Percentiles rank a stretch among this genome's conserved stretches.
Evolutionary conservation across 441 rosid species (phyloP).

Genomic region (Capsella rubella): DNA sequence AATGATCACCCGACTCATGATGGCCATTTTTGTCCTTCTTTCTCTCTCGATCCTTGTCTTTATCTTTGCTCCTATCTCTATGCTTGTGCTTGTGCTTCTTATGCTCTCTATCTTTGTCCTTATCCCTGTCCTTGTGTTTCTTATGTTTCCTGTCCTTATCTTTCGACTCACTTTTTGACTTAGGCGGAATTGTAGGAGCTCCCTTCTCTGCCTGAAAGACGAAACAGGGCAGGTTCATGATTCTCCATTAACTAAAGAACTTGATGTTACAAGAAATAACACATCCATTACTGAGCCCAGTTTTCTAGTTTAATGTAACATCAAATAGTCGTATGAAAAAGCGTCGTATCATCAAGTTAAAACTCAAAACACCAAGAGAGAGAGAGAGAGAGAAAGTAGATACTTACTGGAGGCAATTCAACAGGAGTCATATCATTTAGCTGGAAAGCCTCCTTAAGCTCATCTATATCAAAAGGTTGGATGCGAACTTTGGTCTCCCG

Average conservation of each 20-base stretch:
- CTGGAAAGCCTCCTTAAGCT: conserved; percentile 61
- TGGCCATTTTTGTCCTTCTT: conserved; percentile 81
- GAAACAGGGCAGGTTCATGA: conserved; percentile 15
- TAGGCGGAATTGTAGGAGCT: conserved; percentile 52
- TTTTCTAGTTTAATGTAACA: conserved; percentile 8
- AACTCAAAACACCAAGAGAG: conserved; percentile 18
- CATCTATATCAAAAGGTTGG: conserved; percentile 57
- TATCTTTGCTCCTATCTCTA: conserved; percentile 52
- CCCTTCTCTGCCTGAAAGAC: conserved; percentile 60
- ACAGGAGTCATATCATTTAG: conserved; percentile 54
- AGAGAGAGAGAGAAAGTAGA: conserved; percentile 22
- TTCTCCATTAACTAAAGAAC: conserved; percentile 2
- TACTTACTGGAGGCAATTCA: conserved; percentile 58
- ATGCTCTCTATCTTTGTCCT: conserved; percentile 50
- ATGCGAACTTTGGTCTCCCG: conserved; percentile 44
- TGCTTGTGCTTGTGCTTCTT: conserved; percentile 50
- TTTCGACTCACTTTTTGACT: conserved; percentile 58
- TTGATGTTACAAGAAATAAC: conserved; percentile 9
- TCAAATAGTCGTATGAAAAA: not conserved
- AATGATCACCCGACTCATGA: conserved; percentile 78
- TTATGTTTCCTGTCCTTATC: conserved; percentile 67
- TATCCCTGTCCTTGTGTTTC: conserved; percentile 61
- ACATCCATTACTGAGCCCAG: conserved; percentile 1
- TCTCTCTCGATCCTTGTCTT: conserved; percentile 63
- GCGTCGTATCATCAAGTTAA: not conserved